These are phyloP conservation scores for Pyronema domesticum DNA, from an alignment of 495 filamentous ascomycete species.

Conservation along the genomic window DNA sequence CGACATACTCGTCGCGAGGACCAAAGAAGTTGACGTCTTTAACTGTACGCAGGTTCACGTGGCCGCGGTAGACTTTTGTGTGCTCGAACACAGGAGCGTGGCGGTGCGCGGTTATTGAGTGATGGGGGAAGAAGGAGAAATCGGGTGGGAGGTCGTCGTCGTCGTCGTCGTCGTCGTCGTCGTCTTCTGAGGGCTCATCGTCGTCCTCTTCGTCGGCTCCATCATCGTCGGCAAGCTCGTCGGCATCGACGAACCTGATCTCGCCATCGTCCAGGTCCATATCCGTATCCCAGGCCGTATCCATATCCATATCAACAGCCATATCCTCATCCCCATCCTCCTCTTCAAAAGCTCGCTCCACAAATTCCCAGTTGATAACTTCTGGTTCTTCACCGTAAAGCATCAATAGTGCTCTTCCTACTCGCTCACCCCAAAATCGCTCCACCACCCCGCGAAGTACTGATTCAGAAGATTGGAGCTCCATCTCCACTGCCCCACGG, in stretches of 20 bases:
- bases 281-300: slow-evolving; percentile 6
- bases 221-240: slow-evolving; percentile 23
- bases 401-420: slow-evolving; percentile 45
- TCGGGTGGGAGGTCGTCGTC: slow-evolving; percentile 14
- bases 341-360: slow-evolving; percentile 39
- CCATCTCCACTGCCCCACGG: slow-evolving; percentile 4
- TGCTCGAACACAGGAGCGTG: slow-evolving; percentile 41
- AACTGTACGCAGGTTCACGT: slow-evolving; percentile 51
- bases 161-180: slow-evolving; percentile 22
- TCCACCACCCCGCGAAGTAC: slow-evolving; percentile 23
- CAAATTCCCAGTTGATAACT: slow-evolving; percentile 38
- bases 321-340: slow-evolving; percentile 13
- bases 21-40: slow-evolving; percentile 64
- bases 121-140: too few relatives aligned
- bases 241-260: slow-evolving; percentile 16
- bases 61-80: slow-evolving; percentile 42
- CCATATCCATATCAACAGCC: neutral
- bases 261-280: slow-evolving; percentile 6
- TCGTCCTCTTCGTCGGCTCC: slow-evolving; percentile 25
- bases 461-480: neutral
- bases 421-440: slow-evolving; percentile 42
- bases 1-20: slow-evolving; percentile 55
- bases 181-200: slow-evolving; percentile 20
- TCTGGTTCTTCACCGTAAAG: slow-evolving; percentile 33
- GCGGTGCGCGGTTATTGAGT: slow-evolving; percentile 20